Percentiles rank a stretch among this genome's conserved stretches.
These are phyloP conservation scores for Eremothecium sinecaudum DNA, from an alignment of 1,139 yeast genomes.

Conservation along the genomic window DNA sequence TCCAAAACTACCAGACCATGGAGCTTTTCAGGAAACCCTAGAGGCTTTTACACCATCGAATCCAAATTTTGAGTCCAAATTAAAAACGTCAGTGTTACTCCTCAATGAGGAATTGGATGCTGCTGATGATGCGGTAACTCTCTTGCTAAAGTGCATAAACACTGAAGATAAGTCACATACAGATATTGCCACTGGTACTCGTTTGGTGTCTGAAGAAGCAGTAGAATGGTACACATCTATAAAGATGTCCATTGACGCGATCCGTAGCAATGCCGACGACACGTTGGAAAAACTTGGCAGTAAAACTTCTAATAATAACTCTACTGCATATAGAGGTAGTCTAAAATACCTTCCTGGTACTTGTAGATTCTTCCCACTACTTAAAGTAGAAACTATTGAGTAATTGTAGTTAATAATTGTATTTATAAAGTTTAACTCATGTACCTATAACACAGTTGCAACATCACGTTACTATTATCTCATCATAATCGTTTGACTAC, in stretches of 20 bases:
- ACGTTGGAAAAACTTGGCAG: constrained; percentile 9
- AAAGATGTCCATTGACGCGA: constrained; percentile 12
- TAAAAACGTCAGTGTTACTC: constrained; percentile 14
- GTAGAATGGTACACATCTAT: constrained; percentile 23
- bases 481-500: too few relatives aligned
- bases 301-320: constrained; percentile 1
- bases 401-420: too few relatives aligned
- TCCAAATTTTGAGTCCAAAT: constrained; percentile 14
- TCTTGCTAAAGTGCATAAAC: constrained; percentile 19
- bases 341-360: constrained; percentile 11
- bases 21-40: constrained; percentile 19
- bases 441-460: too few relatives aligned
- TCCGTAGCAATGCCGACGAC: constrained; percentile 12
- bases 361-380: constrained; percentile 21
- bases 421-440: too few relatives aligned
- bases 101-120: constrained; percentile 16
- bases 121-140: constrained; percentile 15
- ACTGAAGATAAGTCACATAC: constrained; percentile 13
- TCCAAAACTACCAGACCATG: constrained; percentile 52
- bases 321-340: constrained; percentile 9
- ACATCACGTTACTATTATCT: too few relatives aligned
- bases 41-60: constrained; percentile 18
- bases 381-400: constrained; percentile 9
- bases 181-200: constrained; percentile 20
- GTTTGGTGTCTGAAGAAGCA: constrained; percentile 25